Base-by-base conservation (phyloP, 352 stramenopile species). In the Pythium aquatile region DNA sequence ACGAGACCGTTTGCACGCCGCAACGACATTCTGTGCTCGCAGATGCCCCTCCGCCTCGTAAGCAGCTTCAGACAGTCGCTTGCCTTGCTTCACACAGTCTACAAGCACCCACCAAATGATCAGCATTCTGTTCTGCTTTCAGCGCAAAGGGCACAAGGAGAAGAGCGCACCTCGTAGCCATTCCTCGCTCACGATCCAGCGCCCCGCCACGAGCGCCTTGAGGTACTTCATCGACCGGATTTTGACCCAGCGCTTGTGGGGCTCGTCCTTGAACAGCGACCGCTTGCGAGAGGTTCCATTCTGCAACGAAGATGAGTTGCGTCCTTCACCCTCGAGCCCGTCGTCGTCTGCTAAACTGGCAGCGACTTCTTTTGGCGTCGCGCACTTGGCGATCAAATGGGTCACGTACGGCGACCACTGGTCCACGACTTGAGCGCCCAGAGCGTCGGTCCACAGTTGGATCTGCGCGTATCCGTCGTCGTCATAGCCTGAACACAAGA, bases 201-300 rank as follows among this genome's bases (percentile, higher is more conserved):
- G 81, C 9, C 87, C 87, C 14, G 72, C 80, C 33, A 86, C 76
- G 8, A 96, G 75, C 53, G 81, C 87, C 58, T 94, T 94, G 26
- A 96, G 74, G 33, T 94, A 96, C 61, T 96, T 96, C 42, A 96
- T 73, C 29, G 87, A 94, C 16, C 87, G 78, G 47, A 90, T 91
- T 66, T 90, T 92, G 26, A 92, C 87, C 85, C 85, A 96, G 28
- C 80, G 78, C 53, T 74, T 72, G 32, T 76, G 44, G 1, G 37
- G 68, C n/a, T 70, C 48, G 4, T 82, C 72, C 14, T 69, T 69
- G 46, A 90, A 90, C 14, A 87, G 48, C 35, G 81, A 71, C 2
- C 75, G 73, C 59, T 93, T 91, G 1, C 67, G 61, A 10, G 40
- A 40, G 44, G n/a, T 52, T 28, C 5, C 44, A 20, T 30, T 52